phyloP scores from a whole-genome alignment of 805 yeast genomes.

The Metschnikowia continentalis region DNA sequence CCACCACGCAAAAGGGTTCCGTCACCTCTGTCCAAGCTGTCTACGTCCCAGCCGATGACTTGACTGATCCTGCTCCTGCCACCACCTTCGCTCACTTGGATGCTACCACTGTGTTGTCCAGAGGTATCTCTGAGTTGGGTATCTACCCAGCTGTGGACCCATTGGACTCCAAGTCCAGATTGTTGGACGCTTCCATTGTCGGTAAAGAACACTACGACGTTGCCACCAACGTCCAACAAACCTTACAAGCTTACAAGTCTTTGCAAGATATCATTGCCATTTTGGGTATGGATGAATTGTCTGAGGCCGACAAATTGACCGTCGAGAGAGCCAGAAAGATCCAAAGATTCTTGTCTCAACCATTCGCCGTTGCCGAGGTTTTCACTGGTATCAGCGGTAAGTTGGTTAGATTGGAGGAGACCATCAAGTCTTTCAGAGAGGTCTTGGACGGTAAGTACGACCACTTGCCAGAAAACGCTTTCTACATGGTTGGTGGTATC shows the following conservation, averaged over 20 bases:
- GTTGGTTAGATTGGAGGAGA: slow-evolving; percentile 94
- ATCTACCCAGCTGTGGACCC: slow-evolving; percentile 99
- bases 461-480: slow-evolving; percentile 97
- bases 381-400: slow-evolving; percentile 99
- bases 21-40: slow-evolving; percentile 99
- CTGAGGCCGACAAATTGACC: slow-evolving; percentile 96
- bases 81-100: slow-evolving; percentile 99
- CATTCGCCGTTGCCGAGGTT: slow-evolving; percentile 99
- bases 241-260: slow-evolving; percentile 99
- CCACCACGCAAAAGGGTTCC: slow-evolving; percentile 99
- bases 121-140: slow-evolving; percentile 99
- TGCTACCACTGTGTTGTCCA: slow-evolving; percentile 99
- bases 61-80: slow-evolving; percentile 99
- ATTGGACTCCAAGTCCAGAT: slow-evolving; percentile 98
- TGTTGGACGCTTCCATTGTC: slow-evolving; percentile 93
- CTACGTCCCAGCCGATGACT: slow-evolving; percentile 99
- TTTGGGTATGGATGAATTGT: slow-evolving; percentile 99
- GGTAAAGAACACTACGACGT: slow-evolving; percentile 98
- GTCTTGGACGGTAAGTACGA: slow-evolving; percentile 98
- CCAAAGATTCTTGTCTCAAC: slow-evolving; percentile 99
- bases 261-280: slow-evolving; percentile 99
- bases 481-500: slow-evolving; percentile 99
- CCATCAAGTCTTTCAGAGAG: slow-evolving; percentile 91
- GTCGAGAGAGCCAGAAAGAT: slow-evolving; percentile 99
- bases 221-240: slow-evolving; percentile 94